A percentile compares a stretch with the other conserved stretches of the same genome.
phyloP scores from a whole-genome alignment of 2,329 filamentous ascomycete species.

The Botryotinia narcissicola region DNA sequence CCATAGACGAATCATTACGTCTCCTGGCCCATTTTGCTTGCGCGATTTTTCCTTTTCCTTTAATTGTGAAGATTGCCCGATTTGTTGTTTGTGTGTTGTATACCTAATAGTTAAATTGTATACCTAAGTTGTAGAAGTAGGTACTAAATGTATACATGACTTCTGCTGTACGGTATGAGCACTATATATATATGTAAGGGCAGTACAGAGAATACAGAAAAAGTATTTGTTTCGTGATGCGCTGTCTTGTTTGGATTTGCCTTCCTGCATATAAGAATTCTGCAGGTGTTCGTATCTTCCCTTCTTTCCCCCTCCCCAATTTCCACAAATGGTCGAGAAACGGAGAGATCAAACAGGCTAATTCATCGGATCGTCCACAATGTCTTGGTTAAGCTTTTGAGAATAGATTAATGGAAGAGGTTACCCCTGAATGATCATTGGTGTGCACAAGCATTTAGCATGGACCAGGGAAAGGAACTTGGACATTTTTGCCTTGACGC shows the following conservation, averaged over 20 bases:
- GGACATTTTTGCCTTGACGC: neutral
- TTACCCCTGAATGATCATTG: neutral
- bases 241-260: neutral
- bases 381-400: neutral
- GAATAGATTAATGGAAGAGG: neutral
- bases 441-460: constrained; percentile 2
- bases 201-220: neutral
- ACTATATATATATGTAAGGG: neutral
- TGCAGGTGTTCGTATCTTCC: neutral
- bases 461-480: neutral
- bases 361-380: neutral
- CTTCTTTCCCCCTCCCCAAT: neutral
- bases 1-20: neutral
- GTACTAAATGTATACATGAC: neutral
- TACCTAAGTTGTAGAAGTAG: neutral
- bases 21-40: neutral
- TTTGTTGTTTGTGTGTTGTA: neutral
- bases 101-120: neutral
- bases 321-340: neutral
- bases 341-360: neutral
- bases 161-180: neutral
- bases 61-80: neutral
- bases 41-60: neutral
- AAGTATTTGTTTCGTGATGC: neutral
- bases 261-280: neutral